Base-by-base conservation (phyloP, 2,329 filamentous ascomycete species). In the Ceratocystis cacaofunesta region DNA sequence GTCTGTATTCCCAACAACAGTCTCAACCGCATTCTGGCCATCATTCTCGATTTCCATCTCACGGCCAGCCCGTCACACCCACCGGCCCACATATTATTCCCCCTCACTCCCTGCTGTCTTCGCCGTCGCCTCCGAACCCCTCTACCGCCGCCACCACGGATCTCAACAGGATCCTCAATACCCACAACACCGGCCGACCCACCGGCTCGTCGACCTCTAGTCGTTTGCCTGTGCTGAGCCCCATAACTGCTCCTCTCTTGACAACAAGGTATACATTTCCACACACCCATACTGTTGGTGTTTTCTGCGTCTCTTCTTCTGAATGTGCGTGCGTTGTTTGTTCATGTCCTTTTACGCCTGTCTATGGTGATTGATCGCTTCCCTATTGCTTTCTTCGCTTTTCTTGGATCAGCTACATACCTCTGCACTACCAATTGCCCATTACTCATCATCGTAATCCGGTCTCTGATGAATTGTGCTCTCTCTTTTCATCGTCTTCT, bases 1-100 rank as follows among this genome's bases (percentile, higher is more conserved):
- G 58, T 22, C 66, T 58, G 36, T 46, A 61, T 60, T 55, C 62
- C 19, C 65, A 62, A 66, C 61, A 28, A 22, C 52, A 61, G 55
- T 15, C 41, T 41, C 7, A 7, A 66, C 61, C 15, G 17, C 52
- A 43, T 28, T 15, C 41, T 41, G 8, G 22, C 25, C 22, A 48
- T 25, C 43, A 46, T n/a, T 28, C 52, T 32, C 55, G 55, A 60
- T n/a, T 43, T 22, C 52, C 30, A 61, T 52, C 44, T 25, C 46
- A 52, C 44, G 25, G 48, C 61, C 44, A 50, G 15, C 25, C 61
- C 50, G 43, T 44, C 15, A 15, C 17, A 6, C 44, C 28, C 12
- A 10, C 19, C 50, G 19, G 19, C 46, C 46, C 46, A 48, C 17
- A 48, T 5, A 41, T 41, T 41, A 41, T 41, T 1, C 4, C 36